phyloP scores from a whole-genome alignment of 2,329 filamentous ascomycete genomes.

The Venturia effusa region DNA sequence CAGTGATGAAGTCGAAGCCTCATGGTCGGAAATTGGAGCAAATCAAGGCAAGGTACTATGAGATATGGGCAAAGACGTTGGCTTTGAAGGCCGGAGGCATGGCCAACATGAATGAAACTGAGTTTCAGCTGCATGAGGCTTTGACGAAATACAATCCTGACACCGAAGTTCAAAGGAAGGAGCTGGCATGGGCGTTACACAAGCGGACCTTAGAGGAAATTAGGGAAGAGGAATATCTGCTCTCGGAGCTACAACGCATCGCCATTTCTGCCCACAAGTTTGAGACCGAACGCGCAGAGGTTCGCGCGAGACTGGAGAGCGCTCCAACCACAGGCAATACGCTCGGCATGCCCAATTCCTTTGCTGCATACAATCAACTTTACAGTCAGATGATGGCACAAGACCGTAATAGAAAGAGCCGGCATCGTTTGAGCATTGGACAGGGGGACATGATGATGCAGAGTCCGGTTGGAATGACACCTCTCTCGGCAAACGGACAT shows the following conservation, averaged over 20 bases:
- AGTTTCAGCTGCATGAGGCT: slow-evolving; percentile 72
- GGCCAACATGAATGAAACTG: slow-evolving; percentile 64
- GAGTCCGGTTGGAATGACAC: slow-evolving; percentile 16
- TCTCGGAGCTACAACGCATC: slow-evolving; percentile 87
- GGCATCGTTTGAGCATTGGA: slow-evolving; percentile 28
- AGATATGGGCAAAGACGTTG: slow-evolving; percentile 48
- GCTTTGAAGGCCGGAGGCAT: slow-evolving; percentile 26
- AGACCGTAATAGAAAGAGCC: slow-evolving; percentile 85
- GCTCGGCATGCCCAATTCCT: slow-evolving; percentile 51
- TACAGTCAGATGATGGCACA: slow-evolving; percentile 71
- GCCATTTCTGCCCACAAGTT: slow-evolving; percentile 76
- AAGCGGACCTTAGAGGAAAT: slow-evolving; percentile 77
- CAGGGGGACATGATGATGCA: slow-evolving; percentile 21
- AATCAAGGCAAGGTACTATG: slow-evolving; percentile 84
- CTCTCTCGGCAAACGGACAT: slow-evolving; percentile 19
- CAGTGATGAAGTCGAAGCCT: slow-evolving; percentile 15
- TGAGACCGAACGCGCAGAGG: slow-evolving; percentile 76
- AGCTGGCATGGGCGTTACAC: slow-evolving; percentile 70
- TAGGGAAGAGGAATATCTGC: slow-evolving; percentile 78
- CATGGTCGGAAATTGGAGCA: slow-evolving; percentile 70
- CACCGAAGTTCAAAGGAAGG: slow-evolving; percentile 71
- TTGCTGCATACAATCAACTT: slow-evolving; percentile 59
- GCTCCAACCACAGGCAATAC: slow-evolving; percentile 34
- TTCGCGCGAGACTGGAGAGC: slow-evolving; percentile 73
- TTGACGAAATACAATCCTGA: slow-evolving; percentile 79